phyloP scores from a whole-genome alignment of 495 filamentous ascomycete species.

The Penicillium bovifimosum region DNA sequence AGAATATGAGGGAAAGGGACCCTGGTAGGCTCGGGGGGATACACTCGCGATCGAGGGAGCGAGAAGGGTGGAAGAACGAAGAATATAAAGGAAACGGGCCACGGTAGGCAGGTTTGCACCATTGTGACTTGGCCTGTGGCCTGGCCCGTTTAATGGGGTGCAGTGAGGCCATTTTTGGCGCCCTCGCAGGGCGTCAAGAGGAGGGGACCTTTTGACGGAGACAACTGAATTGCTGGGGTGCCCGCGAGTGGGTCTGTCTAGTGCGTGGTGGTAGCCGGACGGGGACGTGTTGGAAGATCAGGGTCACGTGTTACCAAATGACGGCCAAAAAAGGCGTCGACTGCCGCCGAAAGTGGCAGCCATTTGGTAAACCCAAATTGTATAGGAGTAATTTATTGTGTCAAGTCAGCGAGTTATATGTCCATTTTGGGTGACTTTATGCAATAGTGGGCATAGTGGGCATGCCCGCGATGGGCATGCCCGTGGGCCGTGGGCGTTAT shows the following conservation, averaged over 20 bases:
- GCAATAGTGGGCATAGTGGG: not conserved
- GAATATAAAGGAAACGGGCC: not conserved
- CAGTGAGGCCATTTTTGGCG: slow-evolving; percentile 4
- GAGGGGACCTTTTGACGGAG: too few relatives aligned
- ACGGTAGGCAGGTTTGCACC: not conserved
- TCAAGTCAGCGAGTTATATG: not conserved
- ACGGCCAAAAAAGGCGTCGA: too few relatives aligned
- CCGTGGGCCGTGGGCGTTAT: not conserved
- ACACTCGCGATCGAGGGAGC: not conserved
- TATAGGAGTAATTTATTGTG: not conserved
- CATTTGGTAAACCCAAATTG: too few relatives aligned
- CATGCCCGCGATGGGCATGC: not conserved
- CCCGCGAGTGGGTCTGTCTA: not conserved
- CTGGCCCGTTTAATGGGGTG: too few relatives aligned
- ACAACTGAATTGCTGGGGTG: not conserved
- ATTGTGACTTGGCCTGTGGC: too few relatives aligned
- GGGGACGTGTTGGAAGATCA: too few relatives aligned
- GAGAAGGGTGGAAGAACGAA: not conserved
- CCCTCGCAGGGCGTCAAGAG: too few relatives aligned
- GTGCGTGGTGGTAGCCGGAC: not conserved
- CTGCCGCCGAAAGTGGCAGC: too few relatives aligned
- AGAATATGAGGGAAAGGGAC: not conserved
- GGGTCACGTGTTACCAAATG: too few relatives aligned
- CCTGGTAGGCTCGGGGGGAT: not conserved
- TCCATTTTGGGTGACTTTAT: not conserved